phyloP scores from a whole-genome alignment of 129 eudicot species.

The Dittrichia graveolens region DNA sequence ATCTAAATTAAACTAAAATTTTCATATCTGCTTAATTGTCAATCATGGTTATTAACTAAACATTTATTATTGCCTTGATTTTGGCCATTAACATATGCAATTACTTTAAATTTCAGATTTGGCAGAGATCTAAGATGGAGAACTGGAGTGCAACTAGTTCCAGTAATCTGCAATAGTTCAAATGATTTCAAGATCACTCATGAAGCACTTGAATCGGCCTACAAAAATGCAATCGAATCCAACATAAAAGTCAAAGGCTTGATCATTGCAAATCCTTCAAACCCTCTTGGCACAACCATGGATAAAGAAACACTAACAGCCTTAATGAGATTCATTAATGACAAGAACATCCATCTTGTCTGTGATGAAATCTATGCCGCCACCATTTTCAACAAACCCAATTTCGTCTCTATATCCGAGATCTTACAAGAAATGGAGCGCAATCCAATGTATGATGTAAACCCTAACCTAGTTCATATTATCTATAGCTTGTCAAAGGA shows the following conservation, averaged over 20 bases:
- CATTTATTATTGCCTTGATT: neutral
- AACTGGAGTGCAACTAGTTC: slow-evolving; percentile 64
- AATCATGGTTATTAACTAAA: neutral
- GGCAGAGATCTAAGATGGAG: slow-evolving; percentile 84
- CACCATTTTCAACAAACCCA: slow-evolving; percentile 51
- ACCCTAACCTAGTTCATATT: slow-evolving; percentile 57
- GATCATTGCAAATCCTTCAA: slow-evolving; percentile 76
- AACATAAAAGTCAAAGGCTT: slow-evolving; percentile 70
- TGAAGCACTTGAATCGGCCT: slow-evolving; percentile 58
- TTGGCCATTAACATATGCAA: neutral
- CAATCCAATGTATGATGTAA: slow-evolving; percentile 19
- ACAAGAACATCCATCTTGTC: slow-evolving; percentile 60
- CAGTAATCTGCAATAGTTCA: slow-evolving; percentile 65
- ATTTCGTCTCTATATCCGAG: slow-evolving; percentile 57
- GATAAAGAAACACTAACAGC: slow-evolving; percentile 48
- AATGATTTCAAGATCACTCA: slow-evolving; percentile 62
- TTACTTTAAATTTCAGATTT: slow-evolving; percentile 48
- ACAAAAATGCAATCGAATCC: slow-evolving; percentile 48
- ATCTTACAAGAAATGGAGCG: slow-evolving; percentile 53
- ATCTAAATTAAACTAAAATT: too few relatives aligned
- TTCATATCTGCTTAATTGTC: neutral
- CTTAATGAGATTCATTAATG: slow-evolving; percentile 56
- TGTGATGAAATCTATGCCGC: slow-evolving; percentile 82
- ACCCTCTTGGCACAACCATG: slow-evolving; percentile 72
- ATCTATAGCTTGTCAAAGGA: slow-evolving; percentile 75